phyloP scores from a whole-genome alignment of 495 filamentous ascomycete species.

The Aspergillus olivimuriae region DNA sequence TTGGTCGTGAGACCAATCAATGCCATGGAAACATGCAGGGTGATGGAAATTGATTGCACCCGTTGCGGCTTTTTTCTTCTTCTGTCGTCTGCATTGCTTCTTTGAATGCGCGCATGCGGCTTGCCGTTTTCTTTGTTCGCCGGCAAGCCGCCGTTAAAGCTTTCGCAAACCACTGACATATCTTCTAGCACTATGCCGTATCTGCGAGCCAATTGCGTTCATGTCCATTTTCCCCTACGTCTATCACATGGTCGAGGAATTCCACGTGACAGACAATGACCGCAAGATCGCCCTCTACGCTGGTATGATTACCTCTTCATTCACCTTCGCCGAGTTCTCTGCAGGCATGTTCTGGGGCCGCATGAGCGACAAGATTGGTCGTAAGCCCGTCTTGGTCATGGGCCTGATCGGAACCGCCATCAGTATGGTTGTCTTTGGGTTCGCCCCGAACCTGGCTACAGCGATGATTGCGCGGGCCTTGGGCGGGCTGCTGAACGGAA shows the following conservation, averaged over 20 bases:
- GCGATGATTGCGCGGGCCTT: conserved; percentile 84
- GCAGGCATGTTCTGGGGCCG: conserved; percentile 88
- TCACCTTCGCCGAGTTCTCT: conserved; percentile 91
- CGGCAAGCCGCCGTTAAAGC: too few relatives aligned
- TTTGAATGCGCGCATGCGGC: conserved; percentile 11
- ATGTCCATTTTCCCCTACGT: conserved; percentile 99
- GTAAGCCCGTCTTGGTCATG: conserved; percentile 86
- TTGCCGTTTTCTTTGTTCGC: too few relatives aligned
- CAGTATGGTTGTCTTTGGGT: conserved; percentile 92
- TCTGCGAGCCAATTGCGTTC: conserved; percentile 98
- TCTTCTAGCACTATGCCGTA: conserved; percentile 73
- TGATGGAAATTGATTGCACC: too few relatives aligned
- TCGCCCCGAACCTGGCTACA: conserved; percentile 74
- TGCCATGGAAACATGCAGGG: not conserved
- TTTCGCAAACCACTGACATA: conserved; percentile 36
- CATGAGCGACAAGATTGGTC: conserved; percentile 84
- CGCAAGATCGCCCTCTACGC: conserved; percentile 84
- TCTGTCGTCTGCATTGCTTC: conserved; percentile 16
- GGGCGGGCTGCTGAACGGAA: conserved; percentile 90
- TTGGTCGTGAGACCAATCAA: too few relatives aligned
- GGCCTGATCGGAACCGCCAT: conserved; percentile 84
- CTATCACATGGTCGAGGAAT: conserved; percentile 95
- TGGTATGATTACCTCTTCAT: conserved; percentile 94
- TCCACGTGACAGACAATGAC: conserved; percentile 72
- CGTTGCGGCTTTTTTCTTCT: not conserved